phyloP scores from a whole-genome alignment of 2,329 filamentous ascomycete species.

The Xylaria sp. region DNA sequence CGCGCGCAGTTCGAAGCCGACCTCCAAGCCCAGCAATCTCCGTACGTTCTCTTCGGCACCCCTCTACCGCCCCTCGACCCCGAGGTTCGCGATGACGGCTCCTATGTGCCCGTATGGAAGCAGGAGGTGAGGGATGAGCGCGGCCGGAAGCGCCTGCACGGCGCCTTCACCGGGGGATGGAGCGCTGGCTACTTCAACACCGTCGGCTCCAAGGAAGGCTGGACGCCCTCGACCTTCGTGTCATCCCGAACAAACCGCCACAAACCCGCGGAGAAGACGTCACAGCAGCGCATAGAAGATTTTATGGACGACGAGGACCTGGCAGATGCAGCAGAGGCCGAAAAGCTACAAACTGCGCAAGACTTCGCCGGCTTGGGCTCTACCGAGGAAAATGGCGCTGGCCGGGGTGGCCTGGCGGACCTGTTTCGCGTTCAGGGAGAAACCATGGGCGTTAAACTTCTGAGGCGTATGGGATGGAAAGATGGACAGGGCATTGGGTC shows the following conservation, averaged over 20 bases:
- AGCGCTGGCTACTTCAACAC: slow-evolving; percentile 99
- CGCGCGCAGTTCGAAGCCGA: slow-evolving; percentile 83
- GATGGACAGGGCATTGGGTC: slow-evolving; percentile 93
- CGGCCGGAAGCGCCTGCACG: slow-evolving; percentile 89
- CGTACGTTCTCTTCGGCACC: slow-evolving; percentile 85
- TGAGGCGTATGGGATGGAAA: slow-evolving; percentile 95
- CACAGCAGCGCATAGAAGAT: slow-evolving; percentile 77
- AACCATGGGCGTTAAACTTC: slow-evolving; percentile 85
- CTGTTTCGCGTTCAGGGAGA: slow-evolving; percentile 79
- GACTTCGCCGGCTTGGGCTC: slow-evolving; percentile 81
- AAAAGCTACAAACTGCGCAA: slow-evolving; percentile 76
- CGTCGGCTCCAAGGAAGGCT: slow-evolving; percentile 97
- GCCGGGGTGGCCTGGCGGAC: slow-evolving; percentile 70
- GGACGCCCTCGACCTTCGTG: slow-evolving; percentile 91
- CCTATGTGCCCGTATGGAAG: slow-evolving; percentile 96
- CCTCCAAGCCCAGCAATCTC: slow-evolving; percentile 72
- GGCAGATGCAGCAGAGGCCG: slow-evolving; percentile 83
- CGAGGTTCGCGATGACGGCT: slow-evolving; percentile 85
- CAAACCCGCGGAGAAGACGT: slow-evolving; percentile 63
- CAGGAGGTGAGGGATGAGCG: slow-evolving; percentile 95
- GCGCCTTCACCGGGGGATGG: slow-evolving; percentile 95
- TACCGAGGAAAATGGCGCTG: slow-evolving; percentile 65
- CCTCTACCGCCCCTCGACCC: slow-evolving; percentile 82
- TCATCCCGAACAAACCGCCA: slow-evolving; percentile 85
- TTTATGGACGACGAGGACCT: slow-evolving; percentile 99